These are phyloP conservation scores for Botrytis squamosa DNA, from an alignment of 2,329 filamentous ascomycete genomes.

Conservation along the genomic window DNA sequence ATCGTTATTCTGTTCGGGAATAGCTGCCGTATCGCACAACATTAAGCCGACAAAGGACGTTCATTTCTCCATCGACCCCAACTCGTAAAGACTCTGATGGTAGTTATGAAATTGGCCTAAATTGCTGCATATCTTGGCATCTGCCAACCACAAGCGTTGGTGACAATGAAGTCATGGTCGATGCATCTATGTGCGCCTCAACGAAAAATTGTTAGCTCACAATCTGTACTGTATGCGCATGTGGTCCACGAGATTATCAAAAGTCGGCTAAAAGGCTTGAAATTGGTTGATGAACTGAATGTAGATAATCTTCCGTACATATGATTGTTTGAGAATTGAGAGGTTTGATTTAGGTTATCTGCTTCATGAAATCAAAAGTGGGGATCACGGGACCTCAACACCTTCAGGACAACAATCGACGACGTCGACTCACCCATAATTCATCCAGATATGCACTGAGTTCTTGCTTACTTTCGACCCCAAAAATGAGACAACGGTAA, in stretches of 20 bases:
- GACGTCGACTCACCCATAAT: neutral
- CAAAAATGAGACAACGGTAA: no score
- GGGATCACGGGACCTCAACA: neutral
- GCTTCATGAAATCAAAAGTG: neutral
- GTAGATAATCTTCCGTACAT: no score
- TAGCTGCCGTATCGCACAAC: neutral
- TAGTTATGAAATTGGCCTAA: neutral
- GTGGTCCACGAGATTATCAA: neutral
- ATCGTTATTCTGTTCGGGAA: neutral
- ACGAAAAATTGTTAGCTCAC: neutral
- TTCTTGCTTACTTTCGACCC: neutral
- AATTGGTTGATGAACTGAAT: neutral
- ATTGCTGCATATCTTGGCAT: neutral
- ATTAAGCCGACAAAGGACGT: constrained; percentile 6
- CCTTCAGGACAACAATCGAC: neutral
- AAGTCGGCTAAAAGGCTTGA: neutral
- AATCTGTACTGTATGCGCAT: neutral
- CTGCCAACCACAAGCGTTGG: neutral
- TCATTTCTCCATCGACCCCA: constrained; percentile 4
- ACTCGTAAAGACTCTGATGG: neutral
- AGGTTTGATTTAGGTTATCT: neutral
- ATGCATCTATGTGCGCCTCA: neutral
- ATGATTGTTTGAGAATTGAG: neutral
- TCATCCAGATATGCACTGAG: neutral
- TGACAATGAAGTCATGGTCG: neutral